Evolutionary conservation across 2,329 filamentous ascomycete species (phyloP).

Genomic region (Neobulgaria alba): DNA sequence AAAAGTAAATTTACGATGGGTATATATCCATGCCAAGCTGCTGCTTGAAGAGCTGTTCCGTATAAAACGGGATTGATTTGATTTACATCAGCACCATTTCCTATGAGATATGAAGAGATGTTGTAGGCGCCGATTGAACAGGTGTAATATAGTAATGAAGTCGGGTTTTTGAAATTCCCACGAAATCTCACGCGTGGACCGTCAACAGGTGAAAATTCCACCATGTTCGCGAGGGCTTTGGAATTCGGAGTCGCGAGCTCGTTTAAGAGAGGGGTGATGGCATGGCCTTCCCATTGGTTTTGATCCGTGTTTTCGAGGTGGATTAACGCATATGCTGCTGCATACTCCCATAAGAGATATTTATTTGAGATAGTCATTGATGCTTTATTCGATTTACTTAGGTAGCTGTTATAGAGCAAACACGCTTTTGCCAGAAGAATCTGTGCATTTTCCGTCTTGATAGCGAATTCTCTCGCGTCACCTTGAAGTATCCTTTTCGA

Average conservation of each 20-base stretch:
- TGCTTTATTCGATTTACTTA: not conserved
- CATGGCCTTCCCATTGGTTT: not conserved
- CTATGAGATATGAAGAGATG: not conserved
- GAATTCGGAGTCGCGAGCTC: not conserved
- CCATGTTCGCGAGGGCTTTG: not conserved
- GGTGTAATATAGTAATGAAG: not conserved
- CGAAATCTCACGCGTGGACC: not conserved
- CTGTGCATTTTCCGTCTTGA: not conserved
- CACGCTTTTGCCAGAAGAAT: not conserved
- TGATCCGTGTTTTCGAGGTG: not conserved
- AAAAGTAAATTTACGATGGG: not conserved
- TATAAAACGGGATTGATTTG: not conserved
- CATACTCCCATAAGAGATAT: not conserved
- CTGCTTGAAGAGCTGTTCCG: not conserved
- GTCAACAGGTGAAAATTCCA: not conserved
- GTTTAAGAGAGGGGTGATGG: not conserved
- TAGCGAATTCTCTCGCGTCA: not conserved
- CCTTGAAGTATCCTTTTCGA: conserved; percentile 15
- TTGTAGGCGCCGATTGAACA: not conserved
- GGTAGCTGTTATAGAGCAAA: not conserved
- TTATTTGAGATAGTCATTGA: not conserved
- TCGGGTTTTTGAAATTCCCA: not conserved
- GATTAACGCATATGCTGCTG: not conserved
- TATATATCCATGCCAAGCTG: not conserved
- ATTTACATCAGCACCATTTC: not conserved